These are phyloP conservation scores for Sarocladium brachiariae DNA, from an alignment of 2,329 filamentous ascomycete species.

Conservation along the genomic window DNA sequence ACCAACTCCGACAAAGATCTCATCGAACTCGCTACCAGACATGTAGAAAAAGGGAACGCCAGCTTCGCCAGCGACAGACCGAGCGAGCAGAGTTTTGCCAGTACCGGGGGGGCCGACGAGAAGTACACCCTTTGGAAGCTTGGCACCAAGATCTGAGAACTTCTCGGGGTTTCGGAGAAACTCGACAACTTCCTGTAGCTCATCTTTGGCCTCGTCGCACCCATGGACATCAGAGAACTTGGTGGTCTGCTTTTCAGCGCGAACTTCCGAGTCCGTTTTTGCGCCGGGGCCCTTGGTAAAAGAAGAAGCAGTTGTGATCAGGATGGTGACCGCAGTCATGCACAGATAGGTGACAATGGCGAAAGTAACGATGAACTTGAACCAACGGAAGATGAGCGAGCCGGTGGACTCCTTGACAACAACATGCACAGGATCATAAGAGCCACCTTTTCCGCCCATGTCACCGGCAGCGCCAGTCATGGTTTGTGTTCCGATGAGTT, in stretches of 20 bases:
- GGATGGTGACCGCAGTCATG: conserved; percentile 70
- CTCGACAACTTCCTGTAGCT: conserved; percentile 93
- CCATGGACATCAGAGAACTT: conserved; percentile 93
- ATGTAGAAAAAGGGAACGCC: conserved; percentile 99
- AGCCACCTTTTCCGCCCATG: conserved; percentile 63
- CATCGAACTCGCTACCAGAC: conserved; percentile 98
- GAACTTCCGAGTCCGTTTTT: conserved; percentile 73
- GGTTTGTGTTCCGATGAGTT: conserved; percentile 39
- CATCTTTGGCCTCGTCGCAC: conserved; percentile 96
- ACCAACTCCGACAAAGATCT: conserved; percentile 95
- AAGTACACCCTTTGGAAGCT: conserved; percentile 93
- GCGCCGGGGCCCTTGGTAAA: conserved; percentile 62
- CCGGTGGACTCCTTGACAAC: conserved; percentile 87
- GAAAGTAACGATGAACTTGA: conserved; percentile 79
- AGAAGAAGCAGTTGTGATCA: conserved; percentile 69
- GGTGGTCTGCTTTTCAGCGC: conserved; percentile 85
- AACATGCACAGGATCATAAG: conserved; percentile 74
- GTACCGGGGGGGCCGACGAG: conserved; percentile 94
- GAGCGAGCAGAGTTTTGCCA: conserved; percentile 91
- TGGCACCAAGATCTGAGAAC: conserved; percentile 90
- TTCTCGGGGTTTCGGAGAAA: conserved; percentile 90
- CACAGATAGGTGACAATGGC: conserved; percentile 71
- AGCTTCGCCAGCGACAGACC: conserved; percentile 92
- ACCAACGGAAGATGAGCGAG: conserved; percentile 78
- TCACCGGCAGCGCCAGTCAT: conserved; percentile 51